phyloP scores from a whole-genome alignment of 345 rosid genomes.

The Populus davidiana region DNA sequence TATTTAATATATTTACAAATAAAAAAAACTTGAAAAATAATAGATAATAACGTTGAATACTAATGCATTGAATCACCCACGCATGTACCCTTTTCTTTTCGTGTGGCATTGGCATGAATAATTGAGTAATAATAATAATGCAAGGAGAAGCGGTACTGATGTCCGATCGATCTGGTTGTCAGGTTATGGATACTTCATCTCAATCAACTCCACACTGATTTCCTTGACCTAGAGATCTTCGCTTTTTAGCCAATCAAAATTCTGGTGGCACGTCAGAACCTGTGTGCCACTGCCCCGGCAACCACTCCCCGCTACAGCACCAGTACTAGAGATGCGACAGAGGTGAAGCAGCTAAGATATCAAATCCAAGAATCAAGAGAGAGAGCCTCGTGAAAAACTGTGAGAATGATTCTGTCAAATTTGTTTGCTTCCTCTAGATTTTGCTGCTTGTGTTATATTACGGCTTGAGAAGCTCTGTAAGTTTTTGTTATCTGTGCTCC shows the following conservation, averaged over 20 bases:
- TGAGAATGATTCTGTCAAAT: neutral
- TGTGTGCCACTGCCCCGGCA: neutral
- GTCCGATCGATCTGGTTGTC: neutral
- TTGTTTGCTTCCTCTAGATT: neutral
- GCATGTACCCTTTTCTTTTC: neutral
- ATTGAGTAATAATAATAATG: neutral
- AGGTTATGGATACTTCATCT: neutral
- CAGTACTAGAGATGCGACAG: neutral
- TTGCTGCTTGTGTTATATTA: neutral
- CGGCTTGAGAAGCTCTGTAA: too few species aligned
- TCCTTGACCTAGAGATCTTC: conserved; percentile 11
- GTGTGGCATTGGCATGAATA: neutral
- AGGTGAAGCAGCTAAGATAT: neutral
- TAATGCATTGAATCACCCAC: too few species aligned
- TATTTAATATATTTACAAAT: too few species aligned
- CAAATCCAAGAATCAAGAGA: neutral
- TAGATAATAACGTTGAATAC: too few species aligned
- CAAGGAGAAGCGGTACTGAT: neutral
- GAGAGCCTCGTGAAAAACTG: neutral
- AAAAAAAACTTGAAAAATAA: too few species aligned
- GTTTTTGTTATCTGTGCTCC: too few species aligned
- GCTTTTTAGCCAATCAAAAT: conserved; percentile 10
- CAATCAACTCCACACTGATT: conserved; percentile 16
- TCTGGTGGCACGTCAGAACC: neutral
- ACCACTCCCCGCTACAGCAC: neutral